Base-by-base conservation (phyloP, 192 early-diverging fungal genomes). In the Gonapodya sp. region DNA sequence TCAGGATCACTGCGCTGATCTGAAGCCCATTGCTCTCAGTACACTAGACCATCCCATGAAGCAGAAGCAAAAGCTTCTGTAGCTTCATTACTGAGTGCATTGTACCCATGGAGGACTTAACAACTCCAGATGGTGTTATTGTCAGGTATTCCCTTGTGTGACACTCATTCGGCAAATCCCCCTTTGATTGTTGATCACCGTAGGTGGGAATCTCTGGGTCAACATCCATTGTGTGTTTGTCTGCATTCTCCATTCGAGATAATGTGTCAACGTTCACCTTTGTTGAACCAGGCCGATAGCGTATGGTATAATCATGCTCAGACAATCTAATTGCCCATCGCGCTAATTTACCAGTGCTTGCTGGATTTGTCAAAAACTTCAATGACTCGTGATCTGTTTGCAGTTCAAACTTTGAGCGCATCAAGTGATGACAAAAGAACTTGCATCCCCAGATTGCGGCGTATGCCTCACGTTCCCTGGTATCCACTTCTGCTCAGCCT, bases 391-490 rank as follows among this genome's bases (percentile, higher is more conserved):
- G 75, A 31, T 77, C 75, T 14, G 75, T 77, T 2, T 32, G 30
- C 8, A 77, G 30, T 34, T 77, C 31, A 33, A 77, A 77, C 75
- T 2, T 2, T 14, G 75, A 16, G 2, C 75, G 18, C 14, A 31
- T 16, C 8, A 77, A 33, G 34, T 84, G 86, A 18, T 82, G 81
- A 1, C 79, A 73, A 78, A 80, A 86, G 1, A 82, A 46, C 18
- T 80, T 36, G 0, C 84, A 73, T 1, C 82, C 84, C 36, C 78
- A 82, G 0, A 82, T 34, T 1, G 83, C 79, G 0, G 82, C 83
- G 0, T 85, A 37, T 1, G 82, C 64, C 80, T 85, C 84, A 2
- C 31, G 75, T 34, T 77, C 75, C 8, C 75, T 8, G 8, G 75
- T 77, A 31, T 77, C 75, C 75, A 77, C 2, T 31, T 2, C 8